Evolutionary conservation across 371 early-diverging fungal species (phyloP).

Genomic region (Saksenaea vasiformis): DNA sequence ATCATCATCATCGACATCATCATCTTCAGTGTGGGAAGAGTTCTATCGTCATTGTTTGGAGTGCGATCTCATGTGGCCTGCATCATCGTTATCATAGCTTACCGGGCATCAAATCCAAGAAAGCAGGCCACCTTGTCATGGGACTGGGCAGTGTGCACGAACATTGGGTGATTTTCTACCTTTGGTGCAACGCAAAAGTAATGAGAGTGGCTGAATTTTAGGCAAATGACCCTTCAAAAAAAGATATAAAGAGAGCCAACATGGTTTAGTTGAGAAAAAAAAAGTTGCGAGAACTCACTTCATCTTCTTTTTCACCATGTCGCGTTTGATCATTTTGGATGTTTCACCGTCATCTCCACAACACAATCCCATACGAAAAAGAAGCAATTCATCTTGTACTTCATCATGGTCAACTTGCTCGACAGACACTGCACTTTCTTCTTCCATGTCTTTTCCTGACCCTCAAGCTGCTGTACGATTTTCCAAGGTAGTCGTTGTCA

Average conservation of each 20-base stretch:
- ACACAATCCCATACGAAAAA: slow-evolving; percentile 1
- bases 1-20: no score
- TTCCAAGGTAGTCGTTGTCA: slow-evolving; percentile 10
- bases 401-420: background rate
- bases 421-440: background rate
- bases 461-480: background rate
- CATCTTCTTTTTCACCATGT: background rate
- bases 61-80: background rate
- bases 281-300: background rate
- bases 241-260: background rate
- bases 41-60: background rate
- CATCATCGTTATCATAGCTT: background rate
- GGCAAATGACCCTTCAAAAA: slow-evolving; percentile 1
- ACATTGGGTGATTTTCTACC: background rate
- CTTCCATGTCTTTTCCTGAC: background rate
- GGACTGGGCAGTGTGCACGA: slow-evolving; percentile 2
- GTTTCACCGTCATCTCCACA: background rate
- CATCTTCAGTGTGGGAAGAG: background rate
- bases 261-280: background rate
- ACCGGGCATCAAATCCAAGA: background rate
- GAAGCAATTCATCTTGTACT: background rate
- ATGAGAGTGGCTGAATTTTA: slow-evolving; percentile 1
- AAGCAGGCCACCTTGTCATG: slow-evolving; percentile 5
- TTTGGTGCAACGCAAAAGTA: background rate
- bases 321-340: background rate